Percentiles rank a stretch among this genome's conserved stretches.
Evolutionary conservation across 1,139 yeast species (phyloP).

Genomic region (Pichia sp.): DNA sequence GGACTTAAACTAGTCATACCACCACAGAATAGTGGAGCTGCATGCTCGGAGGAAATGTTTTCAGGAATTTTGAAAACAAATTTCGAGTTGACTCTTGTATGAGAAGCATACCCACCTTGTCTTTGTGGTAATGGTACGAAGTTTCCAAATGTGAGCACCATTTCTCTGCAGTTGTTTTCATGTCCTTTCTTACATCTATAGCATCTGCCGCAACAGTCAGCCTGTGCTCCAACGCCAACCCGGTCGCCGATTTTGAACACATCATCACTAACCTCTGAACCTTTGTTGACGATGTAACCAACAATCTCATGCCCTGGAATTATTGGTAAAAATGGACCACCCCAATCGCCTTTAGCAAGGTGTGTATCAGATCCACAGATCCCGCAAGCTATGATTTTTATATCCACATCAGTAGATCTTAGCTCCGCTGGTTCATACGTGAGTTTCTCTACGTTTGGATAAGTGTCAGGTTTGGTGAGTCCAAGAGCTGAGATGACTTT

Average conservation of each 20-base stretch:
- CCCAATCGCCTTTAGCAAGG: slow-evolving; percentile 39
- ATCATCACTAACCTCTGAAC: slow-evolving; percentile 31
- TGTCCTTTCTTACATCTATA: slow-evolving; percentile 39
- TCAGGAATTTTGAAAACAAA: slow-evolving; percentile 56
- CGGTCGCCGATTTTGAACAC: slow-evolving; percentile 50
- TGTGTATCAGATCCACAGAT: slow-evolving; percentile 54
- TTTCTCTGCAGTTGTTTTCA: slow-evolving; percentile 44
- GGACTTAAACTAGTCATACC: slow-evolving; percentile 60
- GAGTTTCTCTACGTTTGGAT: slow-evolving; percentile 17
- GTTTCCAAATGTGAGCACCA: slow-evolving; percentile 41
- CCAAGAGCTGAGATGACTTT: neutral
- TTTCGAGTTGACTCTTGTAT: slow-evolving; percentile 46
- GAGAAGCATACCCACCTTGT: slow-evolving; percentile 59
- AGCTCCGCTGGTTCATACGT: slow-evolving; percentile 36
- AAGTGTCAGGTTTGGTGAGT: slow-evolving; percentile 38
- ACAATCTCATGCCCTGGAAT: slow-evolving; percentile 45
- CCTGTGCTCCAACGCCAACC: slow-evolving; percentile 57
- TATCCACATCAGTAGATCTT: slow-evolving; percentile 53
- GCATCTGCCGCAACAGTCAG: slow-evolving; percentile 47
- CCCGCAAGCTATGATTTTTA: slow-evolving; percentile 48
- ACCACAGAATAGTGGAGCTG: slow-evolving; percentile 61
- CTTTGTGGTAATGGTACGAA: slow-evolving; percentile 36
- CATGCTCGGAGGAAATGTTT: slow-evolving; percentile 38
- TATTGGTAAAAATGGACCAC: slow-evolving; percentile 17
- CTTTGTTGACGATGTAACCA: slow-evolving; percentile 42